Percentiles rank a stretch among this genome's conserved stretches.
Evolutionary conservation across 257 asterid genomes (phyloP).

Genomic region (Eustoma russellianum): DNA sequence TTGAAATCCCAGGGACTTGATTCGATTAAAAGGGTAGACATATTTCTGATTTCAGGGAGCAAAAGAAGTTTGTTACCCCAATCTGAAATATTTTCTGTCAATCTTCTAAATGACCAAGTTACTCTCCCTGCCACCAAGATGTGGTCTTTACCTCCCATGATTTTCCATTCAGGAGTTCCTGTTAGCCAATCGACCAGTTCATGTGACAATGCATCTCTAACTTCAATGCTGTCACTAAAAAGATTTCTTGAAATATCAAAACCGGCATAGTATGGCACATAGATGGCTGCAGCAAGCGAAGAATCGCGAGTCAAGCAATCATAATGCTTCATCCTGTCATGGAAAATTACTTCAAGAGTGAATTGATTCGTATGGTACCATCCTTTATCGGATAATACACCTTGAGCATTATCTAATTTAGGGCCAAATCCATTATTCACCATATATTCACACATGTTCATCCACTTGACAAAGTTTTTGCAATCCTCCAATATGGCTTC

Average conservation of each 20-base stretch:
- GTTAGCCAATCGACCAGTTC: slow-evolving; percentile 4
- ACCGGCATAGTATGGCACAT: slow-evolving; percentile 11
- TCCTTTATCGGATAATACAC: slow-evolving; percentile 5
- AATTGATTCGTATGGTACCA: slow-evolving; percentile 8
- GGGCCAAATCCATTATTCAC: slow-evolving; percentile 5
- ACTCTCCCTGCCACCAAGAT: slow-evolving; percentile 6
- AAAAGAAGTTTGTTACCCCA: slow-evolving; percentile 10
- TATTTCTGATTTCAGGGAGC: slow-evolving; percentile 5
- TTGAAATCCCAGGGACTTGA: slow-evolving; percentile 7
- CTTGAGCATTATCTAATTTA: neutral
- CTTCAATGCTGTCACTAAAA: neutral
- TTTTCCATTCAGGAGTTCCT: slow-evolving; percentile 5
- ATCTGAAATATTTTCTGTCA: neutral
- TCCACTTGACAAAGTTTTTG: neutral
- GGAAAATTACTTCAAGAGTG: slow-evolving; percentile 5
- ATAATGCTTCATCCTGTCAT: slow-evolving; percentile 8
- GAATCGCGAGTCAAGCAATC: slow-evolving; percentile 10
- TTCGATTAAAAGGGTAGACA: slow-evolving; percentile 9
- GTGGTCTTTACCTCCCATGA: slow-evolving; percentile 11
- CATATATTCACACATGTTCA: slow-evolving; percentile 1
- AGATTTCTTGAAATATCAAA: slow-evolving; percentile 7
- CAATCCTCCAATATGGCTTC: slow-evolving; percentile 5
- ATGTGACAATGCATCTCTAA: slow-evolving; percentile 3
- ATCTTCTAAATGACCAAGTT: slow-evolving; percentile 8
- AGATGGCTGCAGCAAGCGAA: slow-evolving; percentile 9